phyloP scores from a whole-genome alignment of 2,329 filamentous ascomycete species.

The Saccharata proteae region DNA sequence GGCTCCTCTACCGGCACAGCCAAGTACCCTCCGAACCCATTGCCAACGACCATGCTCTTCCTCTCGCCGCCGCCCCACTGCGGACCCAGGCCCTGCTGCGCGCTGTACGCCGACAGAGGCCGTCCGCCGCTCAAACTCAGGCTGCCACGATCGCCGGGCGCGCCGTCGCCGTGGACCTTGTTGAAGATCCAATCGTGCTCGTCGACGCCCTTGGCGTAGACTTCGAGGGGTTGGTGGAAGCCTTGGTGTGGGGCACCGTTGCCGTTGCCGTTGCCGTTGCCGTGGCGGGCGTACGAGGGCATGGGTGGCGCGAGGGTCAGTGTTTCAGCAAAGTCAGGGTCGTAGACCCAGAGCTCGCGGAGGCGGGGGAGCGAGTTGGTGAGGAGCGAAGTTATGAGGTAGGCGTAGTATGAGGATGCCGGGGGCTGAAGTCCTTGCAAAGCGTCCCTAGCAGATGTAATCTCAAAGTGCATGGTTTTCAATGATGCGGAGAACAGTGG shows the following conservation, averaged over 20 bases:
- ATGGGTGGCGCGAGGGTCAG: constrained; percentile 60
- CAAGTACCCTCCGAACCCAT: constrained; percentile 54
- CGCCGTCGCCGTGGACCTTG: constrained; percentile 41
- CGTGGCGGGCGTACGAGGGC: constrained; percentile 35
- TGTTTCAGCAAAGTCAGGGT: constrained; percentile 69
- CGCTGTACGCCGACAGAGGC: constrained; percentile 33
- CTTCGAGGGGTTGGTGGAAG: constrained; percentile 46
- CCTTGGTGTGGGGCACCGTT: constrained; percentile 17
- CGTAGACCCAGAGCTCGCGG: constrained; percentile 70
- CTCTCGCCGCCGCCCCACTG: constrained; percentile 49
- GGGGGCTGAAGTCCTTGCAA: constrained; percentile 43
- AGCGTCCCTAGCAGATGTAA: constrained; percentile 50
- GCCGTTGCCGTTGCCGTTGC: constrained; percentile 9
- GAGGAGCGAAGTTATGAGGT: constrained; percentile 73
- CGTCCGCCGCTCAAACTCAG: constrained; percentile 26
- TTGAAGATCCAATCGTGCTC: constrained; percentile 59
- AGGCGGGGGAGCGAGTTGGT: constrained; percentile 63
- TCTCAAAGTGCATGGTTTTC: constrained; percentile 67
- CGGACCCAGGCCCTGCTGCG: constrained; percentile 36
- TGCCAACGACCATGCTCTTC: constrained; percentile 52
- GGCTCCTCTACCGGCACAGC: constrained; percentile 40
- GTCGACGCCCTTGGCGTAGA: constrained; percentile 55
- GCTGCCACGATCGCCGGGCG: constrained; percentile 26
- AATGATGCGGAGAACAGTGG: constrained; percentile 59
- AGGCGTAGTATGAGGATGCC: constrained; percentile 61